Base-by-base conservation (phyloP, 2,329 filamentous ascomycete genomes). In the Knufia petricola region DNA sequence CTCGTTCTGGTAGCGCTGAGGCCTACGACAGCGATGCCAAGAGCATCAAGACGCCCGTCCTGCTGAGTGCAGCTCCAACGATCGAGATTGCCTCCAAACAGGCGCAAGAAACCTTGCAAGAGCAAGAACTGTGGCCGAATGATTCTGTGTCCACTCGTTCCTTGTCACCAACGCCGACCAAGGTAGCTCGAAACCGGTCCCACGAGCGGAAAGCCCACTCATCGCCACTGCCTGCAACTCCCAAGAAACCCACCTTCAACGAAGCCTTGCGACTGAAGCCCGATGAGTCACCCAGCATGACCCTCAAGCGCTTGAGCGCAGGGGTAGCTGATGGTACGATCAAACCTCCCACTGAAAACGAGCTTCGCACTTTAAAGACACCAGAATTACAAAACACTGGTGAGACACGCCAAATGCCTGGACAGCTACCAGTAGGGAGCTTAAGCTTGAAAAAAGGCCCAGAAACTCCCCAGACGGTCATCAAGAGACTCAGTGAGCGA, bases 21-120 rank as follows among this genome's bases (percentile, higher is more conserved):
- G 56, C 52, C 2, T 59, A 59, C 49, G 57, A 59, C 40, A 58
- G 57, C 40, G 57, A 59, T 41, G 57, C 57, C 21, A 55, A 51
- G 47, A 56, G 53, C 26, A 58, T 59, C 23, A 48, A 52, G 24
- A 57, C 49, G 9, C 49, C 53, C n/a, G 31, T 50, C 21, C 44
- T 57, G 12, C 50, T 50, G 26, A 49, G 42, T 24, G 48, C 43
- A 23, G 50, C 55, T n/a, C 51, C 44, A 3, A 51, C 52, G 15
- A 37, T 51, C 24, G 51, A 43, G 31, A 24, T 49, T 8, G 54
- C 51, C 31, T 50, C 54, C 3, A 31, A 24, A 17, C 48, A 48
- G 19, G 15, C 36, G 24, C 46, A 23, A 31, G 23, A 44, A 26
- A 32, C 17, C 13, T 23, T 12, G 7, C 9, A 42, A 15, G 39